phyloP scores from a whole-genome alignment of 2,329 filamentous ascomycete genomes.

The Coniochaeta sp. region DNA sequence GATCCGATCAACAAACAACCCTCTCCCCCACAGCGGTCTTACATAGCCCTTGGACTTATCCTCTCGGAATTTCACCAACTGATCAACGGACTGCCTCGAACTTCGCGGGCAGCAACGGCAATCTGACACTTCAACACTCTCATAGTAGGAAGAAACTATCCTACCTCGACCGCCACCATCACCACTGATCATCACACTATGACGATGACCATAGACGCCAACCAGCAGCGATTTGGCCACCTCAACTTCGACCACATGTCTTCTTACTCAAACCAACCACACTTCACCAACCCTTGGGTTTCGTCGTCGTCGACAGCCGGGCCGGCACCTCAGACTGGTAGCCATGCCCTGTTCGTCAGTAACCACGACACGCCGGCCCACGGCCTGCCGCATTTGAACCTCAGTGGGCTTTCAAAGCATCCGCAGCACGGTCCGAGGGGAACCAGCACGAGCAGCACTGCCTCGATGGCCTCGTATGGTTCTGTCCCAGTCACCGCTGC shows the following conservation, averaged over 20 bases:
- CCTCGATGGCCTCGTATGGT: slow-evolving; percentile 63
- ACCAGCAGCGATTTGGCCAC: slow-evolving; percentile 72
- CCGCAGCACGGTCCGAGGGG: slow-evolving; percentile 28
- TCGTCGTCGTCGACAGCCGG: slow-evolving; percentile 44
- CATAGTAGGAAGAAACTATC: slow-evolving; percentile 1
- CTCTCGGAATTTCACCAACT: slow-evolving; percentile 39
- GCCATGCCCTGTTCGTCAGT: slow-evolving; percentile 54
- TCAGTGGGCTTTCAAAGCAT: slow-evolving; percentile 52
- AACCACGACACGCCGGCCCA: slow-evolving; percentile 41
- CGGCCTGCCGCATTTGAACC: slow-evolving; percentile 48
- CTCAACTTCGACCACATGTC: slow-evolving; percentile 77
- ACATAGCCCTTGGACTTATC: slow-evolving; percentile 30
- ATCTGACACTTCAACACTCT: slow-evolving; percentile 12
- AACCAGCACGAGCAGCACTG: slow-evolving; percentile 44
- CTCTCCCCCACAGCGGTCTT: not conserved
- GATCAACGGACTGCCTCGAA: slow-evolving; percentile 36
- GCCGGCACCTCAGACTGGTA: slow-evolving; percentile 35
- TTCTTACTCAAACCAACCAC: slow-evolving; percentile 55
- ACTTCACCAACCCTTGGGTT: slow-evolving; percentile 88
- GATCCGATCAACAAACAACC: slow-evolving; percentile 17
- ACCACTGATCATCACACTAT: slow-evolving; percentile 44
- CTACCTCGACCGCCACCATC: slow-evolving; percentile 6
- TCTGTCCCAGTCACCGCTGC: slow-evolving; percentile 66
- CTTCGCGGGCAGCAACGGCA: slow-evolving; percentile 6
- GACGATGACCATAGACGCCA: slow-evolving; percentile 92